phyloP scores from a whole-genome alignment of 768 basidiomycete species.

The Kwoniella botswanensis region DNA sequence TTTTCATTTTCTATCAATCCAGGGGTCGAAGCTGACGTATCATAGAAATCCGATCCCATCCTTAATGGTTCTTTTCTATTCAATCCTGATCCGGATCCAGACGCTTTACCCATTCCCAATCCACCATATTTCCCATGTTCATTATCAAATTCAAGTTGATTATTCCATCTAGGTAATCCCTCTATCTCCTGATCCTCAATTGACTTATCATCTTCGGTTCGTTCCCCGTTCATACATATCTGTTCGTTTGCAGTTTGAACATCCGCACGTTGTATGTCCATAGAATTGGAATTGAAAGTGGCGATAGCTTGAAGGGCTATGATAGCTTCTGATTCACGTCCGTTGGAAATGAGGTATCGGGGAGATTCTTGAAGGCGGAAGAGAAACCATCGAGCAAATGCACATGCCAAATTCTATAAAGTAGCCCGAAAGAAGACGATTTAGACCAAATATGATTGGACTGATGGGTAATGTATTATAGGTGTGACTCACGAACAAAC shows the following conservation, averaged over 20 bases:
- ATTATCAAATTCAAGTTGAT: background rate
- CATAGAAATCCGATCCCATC: conserved; percentile 48
- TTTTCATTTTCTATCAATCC: conserved; percentile 30
- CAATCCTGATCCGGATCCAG: conserved; percentile 16
- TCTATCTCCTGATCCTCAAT: too few species aligned
- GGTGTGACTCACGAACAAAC: conserved; percentile 73
- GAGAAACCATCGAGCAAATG: conserved; percentile 80
- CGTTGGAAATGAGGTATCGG: conserved; percentile 86
- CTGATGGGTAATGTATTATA: background rate
- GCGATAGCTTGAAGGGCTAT: conserved; percentile 83
- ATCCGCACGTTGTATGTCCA: conserved; percentile 72
- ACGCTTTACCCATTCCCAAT: conserved; percentile 28
- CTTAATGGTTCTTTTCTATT: conserved; percentile 36
- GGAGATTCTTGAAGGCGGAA: conserved; percentile 95
- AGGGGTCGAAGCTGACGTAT: conserved; percentile 27
- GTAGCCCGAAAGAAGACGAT: background rate
- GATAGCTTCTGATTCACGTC: conserved; percentile 80
- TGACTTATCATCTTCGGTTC: too few species aligned
- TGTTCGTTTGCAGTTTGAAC: conserved; percentile 59
- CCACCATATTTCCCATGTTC: conserved; percentile 7
- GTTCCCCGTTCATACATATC: background rate
- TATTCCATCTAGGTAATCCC: conserved; percentile 8
- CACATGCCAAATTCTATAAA: conserved; percentile 83
- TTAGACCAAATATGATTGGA: background rate
- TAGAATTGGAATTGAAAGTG: conserved; percentile 76